phyloP scores from a whole-genome alignment of 192 early-diverging fungal genomes.

The Coemansia sp. region DNA sequence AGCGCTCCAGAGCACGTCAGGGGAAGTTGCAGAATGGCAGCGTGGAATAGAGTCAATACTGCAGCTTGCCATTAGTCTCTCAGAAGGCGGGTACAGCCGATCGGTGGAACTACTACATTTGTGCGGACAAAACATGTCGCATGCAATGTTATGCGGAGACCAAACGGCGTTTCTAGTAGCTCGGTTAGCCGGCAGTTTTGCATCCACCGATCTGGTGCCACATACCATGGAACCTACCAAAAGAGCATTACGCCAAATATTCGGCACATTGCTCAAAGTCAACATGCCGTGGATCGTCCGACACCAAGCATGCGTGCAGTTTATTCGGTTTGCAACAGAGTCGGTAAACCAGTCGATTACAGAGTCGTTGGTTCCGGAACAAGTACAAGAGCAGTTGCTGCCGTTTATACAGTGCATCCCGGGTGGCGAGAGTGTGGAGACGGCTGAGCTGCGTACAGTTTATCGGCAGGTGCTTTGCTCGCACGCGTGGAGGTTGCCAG shows the following conservation, averaged over 20 bases:
- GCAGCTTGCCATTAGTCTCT: neutral
- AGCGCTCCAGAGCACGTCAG: neutral
- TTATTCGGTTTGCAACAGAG: constrained; percentile 28
- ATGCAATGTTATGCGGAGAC: neutral
- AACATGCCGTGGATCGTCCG: constrained; percentile 20
- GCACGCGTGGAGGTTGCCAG: neutral
- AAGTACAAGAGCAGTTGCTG: constrained; percentile 11
- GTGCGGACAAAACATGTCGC: constrained; percentile 13
- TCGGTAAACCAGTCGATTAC: constrained; percentile 9
- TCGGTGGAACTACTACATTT: constrained; percentile 5
- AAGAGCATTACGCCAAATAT: constrained; percentile 7
- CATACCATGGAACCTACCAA: neutral
- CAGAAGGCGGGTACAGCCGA: neutral
- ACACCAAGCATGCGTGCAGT: constrained; percentile 15
- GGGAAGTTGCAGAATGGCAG: neutral
- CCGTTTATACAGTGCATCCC: constrained; percentile 22
- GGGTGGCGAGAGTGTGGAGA: constrained; percentile 5
- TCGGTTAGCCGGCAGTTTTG: constrained; percentile 26
- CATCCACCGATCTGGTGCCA: neutral
- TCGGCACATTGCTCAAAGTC: constrained; percentile 6
- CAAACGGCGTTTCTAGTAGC: constrained; percentile 11
- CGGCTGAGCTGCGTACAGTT: neutral
- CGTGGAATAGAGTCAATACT: constrained; percentile 5
- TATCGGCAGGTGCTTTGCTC: constrained; percentile 1
- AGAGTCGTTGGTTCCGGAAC: constrained; percentile 16